These are phyloP conservation scores for Diaporthe capsici DNA, from an alignment of 2,329 filamentous ascomycete species.

Conservation along the genomic window DNA sequence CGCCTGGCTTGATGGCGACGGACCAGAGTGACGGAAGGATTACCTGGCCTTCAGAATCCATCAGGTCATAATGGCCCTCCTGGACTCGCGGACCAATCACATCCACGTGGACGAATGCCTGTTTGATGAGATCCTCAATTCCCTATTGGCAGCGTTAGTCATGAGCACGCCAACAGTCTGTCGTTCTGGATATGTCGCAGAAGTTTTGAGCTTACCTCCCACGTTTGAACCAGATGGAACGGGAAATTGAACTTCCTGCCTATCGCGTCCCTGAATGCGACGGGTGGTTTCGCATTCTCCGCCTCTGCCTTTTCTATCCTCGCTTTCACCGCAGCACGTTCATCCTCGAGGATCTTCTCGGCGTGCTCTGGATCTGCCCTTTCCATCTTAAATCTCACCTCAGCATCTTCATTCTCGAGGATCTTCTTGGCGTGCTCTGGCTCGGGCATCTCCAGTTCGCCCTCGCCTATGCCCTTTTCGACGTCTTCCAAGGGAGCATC, in stretches of 20 bases:
- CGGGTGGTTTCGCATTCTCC: not conserved
- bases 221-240: not conserved
- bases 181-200: not conserved
- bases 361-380: not conserved
- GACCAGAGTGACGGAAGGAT: not conserved
- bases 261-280: not conserved
- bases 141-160: not conserved
- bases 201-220: not conserved
- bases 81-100: no score
- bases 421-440: not conserved
- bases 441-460: no score
- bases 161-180: no score
- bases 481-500: no score
- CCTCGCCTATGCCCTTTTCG: not conserved
- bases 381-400: not conserved
- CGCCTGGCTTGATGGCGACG: not conserved
- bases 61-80: not conserved
- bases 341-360: not conserved
- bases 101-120: no score
- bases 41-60: not conserved
- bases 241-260: slow-evolving; percentile 3
- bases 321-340: not conserved
- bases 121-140: not conserved
- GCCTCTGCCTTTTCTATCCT: not conserved
- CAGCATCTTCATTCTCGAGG: not conserved